phyloP scores from a whole-genome alignment of 768 basidiomycete genomes.

The Boletus huronensis region DNA sequence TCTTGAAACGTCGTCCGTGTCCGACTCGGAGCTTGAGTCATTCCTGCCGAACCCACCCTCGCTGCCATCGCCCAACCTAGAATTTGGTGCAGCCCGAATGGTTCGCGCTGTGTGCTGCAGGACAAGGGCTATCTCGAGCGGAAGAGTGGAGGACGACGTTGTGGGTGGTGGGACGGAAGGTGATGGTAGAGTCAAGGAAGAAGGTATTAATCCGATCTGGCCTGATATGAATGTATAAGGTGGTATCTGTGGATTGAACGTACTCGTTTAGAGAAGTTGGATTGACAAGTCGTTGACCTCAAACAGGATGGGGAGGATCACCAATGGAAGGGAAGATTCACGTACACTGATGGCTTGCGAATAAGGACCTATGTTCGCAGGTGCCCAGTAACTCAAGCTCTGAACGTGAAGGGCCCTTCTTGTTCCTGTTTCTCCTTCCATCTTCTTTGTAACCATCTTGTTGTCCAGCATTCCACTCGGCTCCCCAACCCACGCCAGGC shows the following conservation, averaged over 20 bases:
- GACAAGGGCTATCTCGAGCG: conserved; percentile 66
- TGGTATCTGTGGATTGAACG: conserved; percentile 48
- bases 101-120: conserved; percentile 81
- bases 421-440: conserved; percentile 29
- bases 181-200: conserved; percentile 64
- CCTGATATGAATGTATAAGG: conserved; percentile 87
- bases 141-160: conserved; percentile 48
- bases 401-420: conserved; percentile 90
- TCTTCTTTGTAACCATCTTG: conserved; percentile 11
- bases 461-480: conserved; percentile 2
- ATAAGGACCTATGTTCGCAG: conserved; percentile 98
- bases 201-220: conserved; percentile 88
- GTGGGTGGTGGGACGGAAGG: conserved; percentile 49
- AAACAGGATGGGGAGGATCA: background rate
- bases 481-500: conserved; percentile 56
- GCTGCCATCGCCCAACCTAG: conserved; percentile 31
- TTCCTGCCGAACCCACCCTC: conserved; percentile 26
- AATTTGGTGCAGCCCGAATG: conserved; percentile 49
- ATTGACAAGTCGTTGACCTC: background rate
- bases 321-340: conserved; percentile 5
- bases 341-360: conserved; percentile 86
- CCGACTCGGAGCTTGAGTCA: conserved; percentile 5
- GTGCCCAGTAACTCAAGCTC: conserved; percentile 96
- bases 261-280: background rate
- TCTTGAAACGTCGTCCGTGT: conserved; percentile 35